phyloP scores from a whole-genome alignment of 352 stramenopile genomes.

The Globisporangium middletonii region DNA sequence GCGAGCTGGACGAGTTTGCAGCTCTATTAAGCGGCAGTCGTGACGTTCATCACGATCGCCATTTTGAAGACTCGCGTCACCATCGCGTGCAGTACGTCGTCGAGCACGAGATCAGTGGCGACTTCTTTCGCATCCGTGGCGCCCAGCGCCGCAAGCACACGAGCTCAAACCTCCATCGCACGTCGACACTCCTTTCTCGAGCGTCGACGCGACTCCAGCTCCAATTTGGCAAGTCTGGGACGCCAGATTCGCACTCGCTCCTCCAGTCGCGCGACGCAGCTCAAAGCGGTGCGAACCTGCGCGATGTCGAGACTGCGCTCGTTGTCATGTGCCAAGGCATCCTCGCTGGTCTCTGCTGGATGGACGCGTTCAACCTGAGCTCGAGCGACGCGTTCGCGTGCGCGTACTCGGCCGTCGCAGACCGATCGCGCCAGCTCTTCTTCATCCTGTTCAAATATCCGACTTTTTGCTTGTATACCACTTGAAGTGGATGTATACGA shows the following conservation, averaged over 20 bases:
- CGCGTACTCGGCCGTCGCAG: slow-evolving; percentile 42
- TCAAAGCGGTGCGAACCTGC: slow-evolving; percentile 7
- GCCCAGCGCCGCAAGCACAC: not conserved
- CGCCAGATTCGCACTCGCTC: not conserved
- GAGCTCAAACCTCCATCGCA: not conserved
- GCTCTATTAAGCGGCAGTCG: not conserved
- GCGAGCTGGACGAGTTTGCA: slow-evolving; percentile 11
- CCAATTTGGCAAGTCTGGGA: slow-evolving; percentile 1
- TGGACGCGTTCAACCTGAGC: slow-evolving; percentile 54
- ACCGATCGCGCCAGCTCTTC: slow-evolving; percentile 49
- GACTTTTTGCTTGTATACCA: not conserved
- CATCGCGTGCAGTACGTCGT: slow-evolving; percentile 27
- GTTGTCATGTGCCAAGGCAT: slow-evolving; percentile 47
- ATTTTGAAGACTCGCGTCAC: not conserved
- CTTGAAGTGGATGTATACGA: not conserved
- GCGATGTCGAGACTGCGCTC: slow-evolving; percentile 33
- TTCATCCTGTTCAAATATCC: slow-evolving; percentile 80
- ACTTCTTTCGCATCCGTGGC: slow-evolving; percentile 45
- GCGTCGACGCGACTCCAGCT: not conserved
- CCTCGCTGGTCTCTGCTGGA: slow-evolving; percentile 55
- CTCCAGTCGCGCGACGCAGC: not conserved
- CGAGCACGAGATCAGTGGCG: slow-evolving; percentile 54
- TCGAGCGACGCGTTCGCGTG: slow-evolving; percentile 30
- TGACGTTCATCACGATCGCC: not conserved
- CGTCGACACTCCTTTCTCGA: not conserved